phyloP scores from a whole-genome alignment of 1,284 basidiomycete genomes.

The Sanghuangporus sanghuang region DNA sequence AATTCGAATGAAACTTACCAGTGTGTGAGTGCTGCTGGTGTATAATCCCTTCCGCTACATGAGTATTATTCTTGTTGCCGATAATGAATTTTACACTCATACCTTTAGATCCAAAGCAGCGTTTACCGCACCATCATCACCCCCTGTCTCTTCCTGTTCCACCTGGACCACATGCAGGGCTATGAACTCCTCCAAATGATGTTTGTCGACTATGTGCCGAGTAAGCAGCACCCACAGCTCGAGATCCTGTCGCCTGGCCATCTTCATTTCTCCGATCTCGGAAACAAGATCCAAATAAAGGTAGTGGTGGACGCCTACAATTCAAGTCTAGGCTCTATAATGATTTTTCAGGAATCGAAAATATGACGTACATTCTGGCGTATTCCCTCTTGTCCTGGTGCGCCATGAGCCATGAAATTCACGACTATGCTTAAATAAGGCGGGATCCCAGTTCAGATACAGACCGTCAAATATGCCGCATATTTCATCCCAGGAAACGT shows the following conservation, averaged over 20 bases:
- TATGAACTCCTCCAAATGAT: conserved; percentile 61
- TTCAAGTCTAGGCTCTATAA: background rate
- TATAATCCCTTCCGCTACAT: conserved; percentile 53
- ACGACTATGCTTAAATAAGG: conserved; percentile 45
- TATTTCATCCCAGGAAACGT: conserved; percentile 13
- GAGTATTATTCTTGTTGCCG: background rate
- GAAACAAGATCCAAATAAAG: background rate
- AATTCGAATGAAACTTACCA: conserved; percentile 40
- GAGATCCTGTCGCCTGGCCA: conserved; percentile 16
- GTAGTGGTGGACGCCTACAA: conserved; percentile 1
- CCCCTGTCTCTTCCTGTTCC: conserved; percentile 30
- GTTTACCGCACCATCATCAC: conserved; percentile 26
- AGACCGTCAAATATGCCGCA: conserved; percentile 68
- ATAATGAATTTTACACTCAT: background rate
- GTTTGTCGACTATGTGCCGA: conserved; percentile 64
- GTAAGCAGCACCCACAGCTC: conserved; percentile 79
- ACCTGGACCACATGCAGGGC: conserved; percentile 48
- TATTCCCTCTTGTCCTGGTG: conserved; percentile 15
- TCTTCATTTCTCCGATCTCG: background rate
- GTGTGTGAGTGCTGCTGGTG: conserved; percentile 71
- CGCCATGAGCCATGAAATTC: conserved; percentile 60
- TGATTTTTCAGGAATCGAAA: background rate
- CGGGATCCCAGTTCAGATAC: conserved; percentile 87
- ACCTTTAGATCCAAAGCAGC: conserved; percentile 26
- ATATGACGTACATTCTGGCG: conserved; percentile 2